Evolutionary conservation across 2,329 filamentous ascomycete genomes (phyloP).

Genomic region (Talaromyces amestolkiae): DNA sequence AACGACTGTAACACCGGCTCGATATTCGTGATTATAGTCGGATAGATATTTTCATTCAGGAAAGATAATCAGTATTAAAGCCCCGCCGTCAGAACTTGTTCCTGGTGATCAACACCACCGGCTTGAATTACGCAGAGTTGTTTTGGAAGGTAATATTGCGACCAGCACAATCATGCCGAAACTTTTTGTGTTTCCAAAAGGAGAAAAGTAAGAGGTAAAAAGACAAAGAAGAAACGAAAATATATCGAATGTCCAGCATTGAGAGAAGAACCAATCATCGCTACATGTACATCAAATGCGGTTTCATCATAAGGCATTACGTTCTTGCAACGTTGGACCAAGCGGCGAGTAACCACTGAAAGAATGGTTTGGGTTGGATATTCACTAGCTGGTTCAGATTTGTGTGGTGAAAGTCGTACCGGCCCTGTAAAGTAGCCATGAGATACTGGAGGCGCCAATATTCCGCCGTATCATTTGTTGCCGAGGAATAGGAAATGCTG

Average conservation of each 20-base stretch:
- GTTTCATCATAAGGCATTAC: not conserved
- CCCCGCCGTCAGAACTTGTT: not conserved
- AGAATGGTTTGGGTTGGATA: constrained; percentile 52
- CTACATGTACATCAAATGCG: not conserved
- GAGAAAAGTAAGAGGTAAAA: not conserved
- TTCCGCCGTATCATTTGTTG: constrained; percentile 35
- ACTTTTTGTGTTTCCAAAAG: not conserved
- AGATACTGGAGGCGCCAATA: constrained; percentile 56
- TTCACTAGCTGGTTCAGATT: constrained; percentile 58
- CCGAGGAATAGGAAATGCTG: constrained; percentile 27
- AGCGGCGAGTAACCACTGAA: constrained; percentile 53
- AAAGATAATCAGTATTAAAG: not conserved
- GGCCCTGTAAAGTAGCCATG: constrained; percentile 65
- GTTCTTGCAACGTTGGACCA: constrained; percentile 35
- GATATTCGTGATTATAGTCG: not conserved
- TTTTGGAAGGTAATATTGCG: not conserved
- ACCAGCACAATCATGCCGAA: not conserved
- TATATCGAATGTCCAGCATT: not conserved
- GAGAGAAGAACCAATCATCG: not conserved
- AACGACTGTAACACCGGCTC: not conserved
- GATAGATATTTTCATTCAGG: not conserved
- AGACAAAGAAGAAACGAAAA: not conserved
- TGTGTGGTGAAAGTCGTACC: constrained; percentile 62
- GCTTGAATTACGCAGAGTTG: not conserved
- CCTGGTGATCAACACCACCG: not conserved